Conservation (phyloP, 805 yeast genomes). For the Blastobotrys peoriensis region DNA sequence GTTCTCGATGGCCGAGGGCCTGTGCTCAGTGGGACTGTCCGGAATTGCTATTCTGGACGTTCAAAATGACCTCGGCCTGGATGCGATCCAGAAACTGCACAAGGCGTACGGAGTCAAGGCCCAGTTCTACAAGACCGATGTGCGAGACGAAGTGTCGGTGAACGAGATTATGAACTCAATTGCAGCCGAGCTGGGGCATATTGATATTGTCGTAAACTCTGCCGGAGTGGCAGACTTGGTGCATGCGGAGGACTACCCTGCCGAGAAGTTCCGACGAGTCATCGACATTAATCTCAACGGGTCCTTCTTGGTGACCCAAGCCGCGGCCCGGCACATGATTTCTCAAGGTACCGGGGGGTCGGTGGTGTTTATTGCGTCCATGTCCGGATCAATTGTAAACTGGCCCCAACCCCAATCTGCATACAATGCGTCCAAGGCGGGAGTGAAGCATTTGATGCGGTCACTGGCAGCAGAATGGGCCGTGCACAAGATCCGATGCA, state of each 20-base stretch:
- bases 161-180: conserved; percentile 46
- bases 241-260: conserved; percentile 64
- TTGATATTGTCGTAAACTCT: conserved; percentile 53
- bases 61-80: conserved; percentile 54
- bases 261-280: conserved; percentile 55
- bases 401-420: conserved; percentile 69
- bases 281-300: conserved; percentile 63
- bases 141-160: conserved; percentile 46
- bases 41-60: conserved; percentile 50
- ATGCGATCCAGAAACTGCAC: conserved; percentile 52
- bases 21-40: conserved; percentile 49
- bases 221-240: conserved; percentile 67
- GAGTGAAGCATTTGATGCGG: conserved; percentile 58
- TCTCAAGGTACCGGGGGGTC: conserved; percentile 50
- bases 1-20: conserved; percentile 54
- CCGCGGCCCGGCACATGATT: conserved; percentile 62
- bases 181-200: conserved; percentile 47
- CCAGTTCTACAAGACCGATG: conserved; percentile 61
- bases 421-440: conserved; percentile 70
- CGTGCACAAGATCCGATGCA: conserved; percentile 56
- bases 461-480: conserved; percentile 76
- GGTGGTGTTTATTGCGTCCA: conserved; percentile 59
- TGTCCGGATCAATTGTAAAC: conserved; percentile 66
- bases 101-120: conserved; percentile 48
- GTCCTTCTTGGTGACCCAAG: conserved; percentile 58